Conservation (phyloP, 208 protist genomes). For the Wallacemonas collosoma region DNA sequence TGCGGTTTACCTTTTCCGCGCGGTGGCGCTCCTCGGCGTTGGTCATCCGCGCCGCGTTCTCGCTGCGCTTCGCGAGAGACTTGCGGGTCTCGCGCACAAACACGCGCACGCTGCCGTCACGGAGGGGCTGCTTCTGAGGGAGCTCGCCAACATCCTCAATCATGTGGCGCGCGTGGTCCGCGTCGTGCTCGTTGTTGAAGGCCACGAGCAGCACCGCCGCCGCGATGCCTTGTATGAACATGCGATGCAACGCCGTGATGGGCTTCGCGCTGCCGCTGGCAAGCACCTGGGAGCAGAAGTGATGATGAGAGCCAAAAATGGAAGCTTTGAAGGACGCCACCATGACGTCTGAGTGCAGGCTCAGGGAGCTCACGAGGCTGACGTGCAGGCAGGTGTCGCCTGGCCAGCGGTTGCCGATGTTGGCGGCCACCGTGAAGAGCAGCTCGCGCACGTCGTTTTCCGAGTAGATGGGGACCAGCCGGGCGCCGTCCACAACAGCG, state of each 20-base stretch:
- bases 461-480: conserved; percentile 18
- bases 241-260: conserved; percentile 22
- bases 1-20: conserved; percentile 5
- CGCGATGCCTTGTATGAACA: conserved; percentile 17
- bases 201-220: conserved; percentile 29
- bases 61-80: conserved; percentile 23
- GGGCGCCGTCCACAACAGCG: conserved; percentile 25
- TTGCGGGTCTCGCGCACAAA: conserved; percentile 28
- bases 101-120: conserved; percentile 27
- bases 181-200: conserved; percentile 27
- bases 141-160: not conserved
- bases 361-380: conserved; percentile 31
- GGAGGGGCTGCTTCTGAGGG: conserved; percentile 21
- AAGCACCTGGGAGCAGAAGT: conserved; percentile 19
- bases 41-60: not conserved
- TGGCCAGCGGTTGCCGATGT: conserved; percentile 13
- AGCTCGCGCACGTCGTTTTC: conserved; percentile 20
- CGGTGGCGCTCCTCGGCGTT: not conserved
- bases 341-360: conserved; percentile 25
- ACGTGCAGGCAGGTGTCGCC: conserved; percentile 29
- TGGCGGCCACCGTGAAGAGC: conserved; percentile 19
- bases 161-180: conserved; percentile 17
- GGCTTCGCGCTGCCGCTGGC: conserved; percentile 6
- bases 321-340: conserved; percentile 37
- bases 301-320: conserved; percentile 35